A percentile compares a stretch with the other conserved stretches of the same genome.
Evolutionary conservation across 1,284 basidiomycete genomes (phyloP).

Genomic region (Anthracocystis walkeri): DNA sequence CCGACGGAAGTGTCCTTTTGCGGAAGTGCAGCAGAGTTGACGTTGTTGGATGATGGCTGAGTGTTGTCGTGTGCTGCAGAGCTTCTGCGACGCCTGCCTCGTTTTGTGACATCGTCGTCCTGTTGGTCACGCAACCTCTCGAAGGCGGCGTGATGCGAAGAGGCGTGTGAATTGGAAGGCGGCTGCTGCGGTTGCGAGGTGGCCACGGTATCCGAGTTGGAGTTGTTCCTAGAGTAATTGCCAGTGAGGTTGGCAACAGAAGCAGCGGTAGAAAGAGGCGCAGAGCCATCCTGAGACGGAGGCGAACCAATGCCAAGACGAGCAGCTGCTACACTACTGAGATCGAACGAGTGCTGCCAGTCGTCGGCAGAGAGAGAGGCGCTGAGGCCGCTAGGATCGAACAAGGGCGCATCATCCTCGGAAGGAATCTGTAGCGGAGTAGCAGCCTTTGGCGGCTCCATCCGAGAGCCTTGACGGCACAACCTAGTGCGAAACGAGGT

Average conservation of each 20-base stretch:
- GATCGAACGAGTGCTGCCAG: conserved; percentile 52
- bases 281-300: conserved; percentile 31
- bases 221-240: conserved; percentile 22
- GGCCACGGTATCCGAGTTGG: conserved; percentile 20
- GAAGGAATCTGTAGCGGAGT: conserved; percentile 47
- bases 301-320: conserved; percentile 49
- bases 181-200: conserved; percentile 14
- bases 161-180: conserved; percentile 8
- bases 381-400: conserved; percentile 53
- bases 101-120: conserved; percentile 8
- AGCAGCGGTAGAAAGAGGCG: conserved; percentile 22
- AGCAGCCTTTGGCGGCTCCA: conserved; percentile 43
- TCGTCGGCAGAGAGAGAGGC: conserved; percentile 52
- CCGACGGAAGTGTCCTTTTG: conserved; percentile 44
- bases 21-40: conserved; percentile 13
- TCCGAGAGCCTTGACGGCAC: conserved; percentile 40
- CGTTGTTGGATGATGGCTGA: not conserved
- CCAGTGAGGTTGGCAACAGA: conserved; percentile 36
- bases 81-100: conserved; percentile 45
- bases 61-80: conserved; percentile 19
- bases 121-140: not conserved
- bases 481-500: conserved; percentile 10
- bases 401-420: conserved; percentile 52
- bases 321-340: conserved; percentile 45
- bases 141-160: conserved; percentile 11